These are phyloP conservation scores for Trametes cubensis DNA, from an alignment of 768 basidiomycete genomes.

Conservation along the genomic window DNA sequence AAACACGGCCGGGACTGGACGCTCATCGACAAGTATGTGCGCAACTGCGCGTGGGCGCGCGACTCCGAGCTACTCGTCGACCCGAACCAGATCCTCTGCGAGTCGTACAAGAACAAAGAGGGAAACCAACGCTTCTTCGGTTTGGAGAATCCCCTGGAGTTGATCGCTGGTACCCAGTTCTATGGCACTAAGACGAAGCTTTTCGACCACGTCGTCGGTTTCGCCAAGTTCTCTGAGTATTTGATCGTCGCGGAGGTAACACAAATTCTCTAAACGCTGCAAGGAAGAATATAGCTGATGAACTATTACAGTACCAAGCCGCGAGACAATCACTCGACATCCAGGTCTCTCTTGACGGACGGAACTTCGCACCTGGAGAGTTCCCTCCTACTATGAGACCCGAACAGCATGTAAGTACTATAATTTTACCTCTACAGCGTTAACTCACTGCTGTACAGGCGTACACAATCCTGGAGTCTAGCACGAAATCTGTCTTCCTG, in stretches of 20 bases:
- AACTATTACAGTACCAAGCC: conserved; percentile 48
- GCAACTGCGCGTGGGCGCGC: conserved; percentile 89
- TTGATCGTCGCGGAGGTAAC: conserved; percentile 90
- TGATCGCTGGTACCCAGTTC: conserved; percentile 77
- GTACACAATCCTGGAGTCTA: conserved; percentile 94
- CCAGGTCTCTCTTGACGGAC: conserved; percentile 91
- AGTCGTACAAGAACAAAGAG: conserved; percentile 79
- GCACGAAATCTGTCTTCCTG: conserved; percentile 89
- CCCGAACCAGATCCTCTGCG: conserved; percentile 88
- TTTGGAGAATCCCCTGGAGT: conserved; percentile 66
- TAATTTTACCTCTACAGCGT: not conserved
- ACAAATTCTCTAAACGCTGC: not conserved
- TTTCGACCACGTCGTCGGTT: conserved; percentile 90
- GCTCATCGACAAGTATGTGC: conserved; percentile 81
- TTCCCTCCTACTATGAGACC: conserved; percentile 93
- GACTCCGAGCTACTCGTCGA: conserved; percentile 81
- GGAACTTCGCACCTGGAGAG: conserved; percentile 78
- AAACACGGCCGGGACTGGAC: conserved; percentile 82
- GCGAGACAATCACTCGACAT: conserved; percentile 67
- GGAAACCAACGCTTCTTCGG: conserved; percentile 71
- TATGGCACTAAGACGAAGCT: conserved; percentile 71
- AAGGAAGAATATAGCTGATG: not conserved
- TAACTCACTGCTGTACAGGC: conserved; percentile 49
- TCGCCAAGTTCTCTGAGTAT: conserved; percentile 96
- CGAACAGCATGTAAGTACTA: conserved; percentile 74